Base-by-base conservation (phyloP, 805 yeast genomes). In the Candida chilensis region DNA sequence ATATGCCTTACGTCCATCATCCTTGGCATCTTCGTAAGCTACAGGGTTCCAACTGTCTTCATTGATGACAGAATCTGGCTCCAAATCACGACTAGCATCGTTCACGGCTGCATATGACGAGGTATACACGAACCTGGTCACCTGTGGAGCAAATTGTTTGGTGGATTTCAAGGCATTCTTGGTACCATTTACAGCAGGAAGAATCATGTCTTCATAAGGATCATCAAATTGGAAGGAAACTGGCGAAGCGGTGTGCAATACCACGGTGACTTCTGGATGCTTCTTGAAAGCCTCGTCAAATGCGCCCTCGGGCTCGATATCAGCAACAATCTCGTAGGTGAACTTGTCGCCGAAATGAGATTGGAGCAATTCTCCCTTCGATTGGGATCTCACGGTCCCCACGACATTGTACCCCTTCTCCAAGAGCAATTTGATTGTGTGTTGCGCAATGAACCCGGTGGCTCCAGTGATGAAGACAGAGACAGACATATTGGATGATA, bases 141-240 rank as follows among this genome's bases (percentile, higher is more conserved):
- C 63, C 32, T 60, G 54, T 7, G 68, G 62, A 11, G 67, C 71
- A 37, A 50, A 59, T 19, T 46, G 40, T 38, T 57, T 50, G 31
- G 68, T 55, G 1, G 74, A 60, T 9, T 52, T 45, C 43, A 76
- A 51, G 34, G 73, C 56, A 38, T 67, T 64, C 27, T 48, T 49
- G 5, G 80, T 71, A 29, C 82, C 83, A 26, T 60, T 45, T 11
- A 71, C 60, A 2, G 83, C 81, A 9, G 84, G 83, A 12, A 54
- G 46, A 15, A 74, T 46, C 44, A 71, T 58, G 26, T 64, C 76
- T 16, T 59, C 55, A 38, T 74, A 74, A 5, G 62, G 58, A 30
- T 64, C 64, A 20, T 60, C 49, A 18, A 59, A 54, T 20, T 66
- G 54, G 29, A 44, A 53, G 1, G 47, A 36, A 38, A 64, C 60